phyloP scores from a whole-genome alignment of 2,329 filamentous ascomycete species.

The Coleophoma eucalyptorum region DNA sequence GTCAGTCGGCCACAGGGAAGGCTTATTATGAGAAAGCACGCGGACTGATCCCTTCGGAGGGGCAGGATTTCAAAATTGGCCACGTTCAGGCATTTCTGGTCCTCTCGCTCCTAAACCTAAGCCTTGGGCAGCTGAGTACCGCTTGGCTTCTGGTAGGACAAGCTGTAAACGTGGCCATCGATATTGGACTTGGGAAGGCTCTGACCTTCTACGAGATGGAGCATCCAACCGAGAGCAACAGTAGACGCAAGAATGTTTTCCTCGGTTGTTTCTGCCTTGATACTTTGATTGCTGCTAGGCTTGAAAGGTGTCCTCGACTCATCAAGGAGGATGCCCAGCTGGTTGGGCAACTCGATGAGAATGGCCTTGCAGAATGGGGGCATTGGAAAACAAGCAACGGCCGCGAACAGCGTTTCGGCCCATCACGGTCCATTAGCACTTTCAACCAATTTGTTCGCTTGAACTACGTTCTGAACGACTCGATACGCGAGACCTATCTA shows the following conservation, averaged over 20 bases:
- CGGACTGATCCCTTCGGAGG: slow-evolving; percentile 40
- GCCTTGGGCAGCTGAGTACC: background rate
- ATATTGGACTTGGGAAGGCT: background rate
- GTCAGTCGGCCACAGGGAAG: slow-evolving; percentile 8
- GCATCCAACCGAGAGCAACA: background rate
- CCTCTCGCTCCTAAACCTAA: background rate
- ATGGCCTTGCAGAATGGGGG: background rate
- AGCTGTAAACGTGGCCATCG: background rate
- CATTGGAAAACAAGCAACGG: background rate
- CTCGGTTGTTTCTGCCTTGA: slow-evolving; percentile 1
- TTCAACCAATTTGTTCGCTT: background rate
- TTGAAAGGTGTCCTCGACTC: background rate
- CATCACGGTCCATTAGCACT: background rate
- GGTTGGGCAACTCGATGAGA: background rate
- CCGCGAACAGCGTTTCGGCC: background rate
- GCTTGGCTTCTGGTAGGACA: background rate
- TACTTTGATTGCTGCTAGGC: background rate
- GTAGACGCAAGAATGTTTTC: background rate
- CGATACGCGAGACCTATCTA: background rate
- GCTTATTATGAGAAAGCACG: slow-evolving; percentile 43
- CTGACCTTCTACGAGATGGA: background rate
- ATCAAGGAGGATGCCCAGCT: slow-evolving; percentile 1
- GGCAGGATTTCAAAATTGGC: slow-evolving; percentile 40
- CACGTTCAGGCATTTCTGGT: slow-evolving; percentile 50
- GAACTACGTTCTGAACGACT: background rate